Conservation (phyloP, 2,329 filamentous ascomycete genomes). For the Aureobasidium namibiae region DNA sequence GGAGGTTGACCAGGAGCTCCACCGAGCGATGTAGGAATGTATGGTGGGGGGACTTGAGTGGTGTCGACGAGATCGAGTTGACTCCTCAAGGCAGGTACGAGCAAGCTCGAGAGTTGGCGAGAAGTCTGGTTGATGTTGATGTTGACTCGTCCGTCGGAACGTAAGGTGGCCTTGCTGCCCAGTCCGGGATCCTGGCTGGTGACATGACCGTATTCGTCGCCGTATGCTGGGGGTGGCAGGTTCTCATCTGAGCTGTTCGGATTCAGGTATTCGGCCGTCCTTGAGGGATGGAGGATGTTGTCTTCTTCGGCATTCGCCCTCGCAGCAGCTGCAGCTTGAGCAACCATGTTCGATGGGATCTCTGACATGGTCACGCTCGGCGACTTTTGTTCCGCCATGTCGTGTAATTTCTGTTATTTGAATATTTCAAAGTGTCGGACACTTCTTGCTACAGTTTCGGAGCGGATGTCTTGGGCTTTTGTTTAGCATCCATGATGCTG, state of each 20-base stretch:
- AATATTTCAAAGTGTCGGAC: background rate
- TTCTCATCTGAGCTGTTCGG: background rate
- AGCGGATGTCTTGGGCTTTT: background rate
- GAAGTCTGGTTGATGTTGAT: conserved; percentile 71
- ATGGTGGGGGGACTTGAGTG: conserved; percentile 53
- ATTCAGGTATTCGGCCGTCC: background rate
- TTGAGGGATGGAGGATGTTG: background rate
- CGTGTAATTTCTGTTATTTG: too few relatives aligned
- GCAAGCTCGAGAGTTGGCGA: conserved; percentile 55
- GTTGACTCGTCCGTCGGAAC: conserved; percentile 66
- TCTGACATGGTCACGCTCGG: conserved; percentile 3
- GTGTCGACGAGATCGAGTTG: conserved; percentile 41
- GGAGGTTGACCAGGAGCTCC: conserved; percentile 52
- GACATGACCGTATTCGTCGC: conserved; percentile 30
- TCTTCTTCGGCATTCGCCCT: conserved; percentile 10
- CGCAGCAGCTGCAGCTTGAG: conserved; percentile 13
- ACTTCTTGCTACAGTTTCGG: background rate
- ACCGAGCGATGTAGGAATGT: conserved; percentile 65
- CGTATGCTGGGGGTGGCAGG: conserved; percentile 32
- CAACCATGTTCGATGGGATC: conserved; percentile 12
- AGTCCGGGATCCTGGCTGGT: conserved; percentile 30
- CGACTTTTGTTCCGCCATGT: conserved; percentile 3
- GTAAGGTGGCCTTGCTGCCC: conserved; percentile 31
- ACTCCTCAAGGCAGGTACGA: conserved; percentile 55
- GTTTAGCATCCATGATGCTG: background rate